Evolutionary conservation across 495 filamentous ascomycete genomes (phyloP), one percentile per base, ranked within the genome.

Genomic region (Penicillium fimorum): DNA sequence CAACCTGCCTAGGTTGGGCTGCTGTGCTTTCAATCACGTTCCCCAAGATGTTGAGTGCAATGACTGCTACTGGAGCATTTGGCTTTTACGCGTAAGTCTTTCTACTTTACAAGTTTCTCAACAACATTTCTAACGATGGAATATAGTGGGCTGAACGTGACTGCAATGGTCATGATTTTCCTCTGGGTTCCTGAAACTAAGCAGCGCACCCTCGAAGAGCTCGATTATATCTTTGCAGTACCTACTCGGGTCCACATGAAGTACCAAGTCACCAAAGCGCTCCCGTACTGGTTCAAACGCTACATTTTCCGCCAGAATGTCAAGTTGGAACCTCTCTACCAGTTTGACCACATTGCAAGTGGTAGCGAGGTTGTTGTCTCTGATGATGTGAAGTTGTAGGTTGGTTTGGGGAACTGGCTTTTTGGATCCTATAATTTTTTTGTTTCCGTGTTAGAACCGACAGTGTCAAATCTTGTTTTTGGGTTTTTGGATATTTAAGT

Each of bases 221-320:
- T 95, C 37, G 89, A 95, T 71, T 90, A 91, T 64, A 83, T 95
- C 52, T 95, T 91, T 58, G 87, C 83, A 8, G 87, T 91, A 12
- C 86, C 86, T 0, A 87, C 81, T 24, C 62, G 78, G 42, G 77
- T 76, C 35, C 87, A 90, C 65, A 81, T 80, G 64, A 57, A 57
- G 32, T 89, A 91, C 64, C 87, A 94, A 71, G 30, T 83, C 29
- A 79, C 67, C 51, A 77, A 82, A 58, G 82, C 75, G 4, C 71
- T 90, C n/a, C 83, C 84, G 1, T 93, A 80, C 73, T 92, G 83
- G 79, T 62, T 89, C 66, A 85, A 84, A 67, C 76, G 83, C 29
- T 89, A 82, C 56, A 69, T 93, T 33, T 70, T 93, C 41, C 76
- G 79, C 37, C 69, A 75, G 56, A 82, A 74, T 27, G 82, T 80